phyloP scores from a whole-genome alignment of 306 rosid species.

The Cotoneaster glaucophyllus region DNA sequence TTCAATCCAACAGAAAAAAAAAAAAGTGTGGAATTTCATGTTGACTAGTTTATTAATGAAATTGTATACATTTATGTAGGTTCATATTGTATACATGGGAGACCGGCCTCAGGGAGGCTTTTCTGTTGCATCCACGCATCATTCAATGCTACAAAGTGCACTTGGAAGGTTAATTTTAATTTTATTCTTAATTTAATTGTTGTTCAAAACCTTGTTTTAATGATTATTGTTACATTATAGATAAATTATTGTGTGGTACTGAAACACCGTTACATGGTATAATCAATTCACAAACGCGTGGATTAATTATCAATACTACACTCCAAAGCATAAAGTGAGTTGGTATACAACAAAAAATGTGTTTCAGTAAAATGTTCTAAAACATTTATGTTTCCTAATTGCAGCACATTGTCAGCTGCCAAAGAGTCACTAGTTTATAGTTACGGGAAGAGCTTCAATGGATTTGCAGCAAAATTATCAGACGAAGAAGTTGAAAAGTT shows the following conservation, averaged over 20 bases:
- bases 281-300: too few relatives aligned
- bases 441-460: constrained; percentile 30
- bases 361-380: too few relatives aligned
- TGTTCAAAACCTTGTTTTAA: too few relatives aligned
- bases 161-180: constrained; percentile 25
- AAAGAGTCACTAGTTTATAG: constrained; percentile 28
- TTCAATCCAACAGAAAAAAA: too few relatives aligned
- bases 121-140: constrained; percentile 12
- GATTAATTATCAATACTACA: too few relatives aligned
- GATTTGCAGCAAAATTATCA: constrained; percentile 30
- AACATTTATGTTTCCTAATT: neutral
- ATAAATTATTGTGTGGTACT: too few relatives aligned
- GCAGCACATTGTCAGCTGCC: constrained; percentile 14
- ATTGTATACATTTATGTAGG: neutral
- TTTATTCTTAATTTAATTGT: neutral
- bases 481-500: constrained; percentile 26
- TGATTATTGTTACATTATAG: too few relatives aligned
- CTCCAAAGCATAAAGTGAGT: too few relatives aligned
- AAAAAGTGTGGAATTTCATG: too few relatives aligned
- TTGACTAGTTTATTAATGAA: neutral
- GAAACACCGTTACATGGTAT: too few relatives aligned
- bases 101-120: constrained; percentile 10
- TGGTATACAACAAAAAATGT: too few relatives aligned
- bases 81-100: constrained; percentile 29
- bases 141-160: constrained; percentile 16